Conservation (phyloP, 495 filamentous ascomycete genomes). For the Annulohypoxylon moriforme region DNA sequence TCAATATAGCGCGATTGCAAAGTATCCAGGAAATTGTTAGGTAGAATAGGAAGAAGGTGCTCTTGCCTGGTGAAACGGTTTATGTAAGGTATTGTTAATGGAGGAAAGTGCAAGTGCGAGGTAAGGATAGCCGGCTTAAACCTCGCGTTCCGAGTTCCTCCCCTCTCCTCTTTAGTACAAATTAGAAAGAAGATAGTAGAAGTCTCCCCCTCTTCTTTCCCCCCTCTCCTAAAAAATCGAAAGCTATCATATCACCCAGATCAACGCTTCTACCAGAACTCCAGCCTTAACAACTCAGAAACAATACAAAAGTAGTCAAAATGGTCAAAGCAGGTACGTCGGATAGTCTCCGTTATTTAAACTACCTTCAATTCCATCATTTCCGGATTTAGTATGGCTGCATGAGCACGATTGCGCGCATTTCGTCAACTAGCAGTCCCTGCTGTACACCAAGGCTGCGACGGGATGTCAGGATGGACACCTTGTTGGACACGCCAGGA, state of each 20-base stretch:
- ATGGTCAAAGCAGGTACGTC: constrained; percentile 96
- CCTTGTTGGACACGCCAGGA: constrained; percentile 48
- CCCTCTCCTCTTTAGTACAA: constrained; percentile 45
- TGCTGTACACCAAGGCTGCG: constrained; percentile 37
- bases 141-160: constrained; percentile 34
- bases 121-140: constrained; percentile 22
- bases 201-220: constrained; percentile 38
- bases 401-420: constrained; percentile 54
- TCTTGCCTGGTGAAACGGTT: constrained; percentile 29
- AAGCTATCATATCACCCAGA: constrained; percentile 22
- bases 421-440: constrained; percentile 44
- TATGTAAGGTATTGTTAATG: constrained; percentile 35
- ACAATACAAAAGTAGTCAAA: constrained; percentile 59
- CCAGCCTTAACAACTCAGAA: constrained; percentile 20
- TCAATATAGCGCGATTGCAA: constrained; percentile 27
- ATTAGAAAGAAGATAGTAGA: constrained; percentile 33
- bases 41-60: background rate
- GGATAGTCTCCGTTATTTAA: constrained; percentile 37
- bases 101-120: constrained; percentile 2
- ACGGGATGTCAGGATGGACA: constrained; percentile 41
- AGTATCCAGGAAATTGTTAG: background rate
- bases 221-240: constrained; percentile 33
- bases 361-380: constrained; percentile 42
- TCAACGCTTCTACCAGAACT: constrained; percentile 20
- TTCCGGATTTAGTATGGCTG: constrained; percentile 47